phyloP scores from a whole-genome alignment of 2,329 filamentous ascomycete species.

The Thelonectria blattea region DNA sequence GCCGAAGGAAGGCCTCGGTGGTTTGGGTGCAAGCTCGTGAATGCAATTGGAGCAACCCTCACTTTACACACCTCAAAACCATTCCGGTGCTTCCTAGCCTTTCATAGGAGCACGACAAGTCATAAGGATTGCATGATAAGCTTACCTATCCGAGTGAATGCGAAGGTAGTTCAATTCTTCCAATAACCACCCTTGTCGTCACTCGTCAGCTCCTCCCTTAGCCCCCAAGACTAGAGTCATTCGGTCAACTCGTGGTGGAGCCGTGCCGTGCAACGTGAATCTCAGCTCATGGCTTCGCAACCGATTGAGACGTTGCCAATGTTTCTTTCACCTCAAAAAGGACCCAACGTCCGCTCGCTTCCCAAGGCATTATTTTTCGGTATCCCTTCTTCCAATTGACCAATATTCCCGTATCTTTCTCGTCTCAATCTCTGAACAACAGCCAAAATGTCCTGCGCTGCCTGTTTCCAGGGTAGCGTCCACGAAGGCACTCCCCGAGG shows the following conservation, averaged over 20 bases:
- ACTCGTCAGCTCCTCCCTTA: not conserved
- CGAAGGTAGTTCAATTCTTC: too few relatives aligned
- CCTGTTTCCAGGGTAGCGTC: conserved; percentile 55
- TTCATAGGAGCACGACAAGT: too few relatives aligned
- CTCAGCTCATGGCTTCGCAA: not conserved
- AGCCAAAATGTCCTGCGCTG: conserved; percentile 43
- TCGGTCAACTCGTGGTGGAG: not conserved
- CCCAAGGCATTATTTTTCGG: too few relatives aligned
- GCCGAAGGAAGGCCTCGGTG: too few relatives aligned
- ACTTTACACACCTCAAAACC: too few relatives aligned
- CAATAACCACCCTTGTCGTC: not conserved
- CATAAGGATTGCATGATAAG: too few relatives aligned
- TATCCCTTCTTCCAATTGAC: not conserved
- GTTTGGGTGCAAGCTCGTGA: too few relatives aligned
- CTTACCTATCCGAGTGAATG: too few relatives aligned
- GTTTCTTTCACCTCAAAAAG: not conserved
- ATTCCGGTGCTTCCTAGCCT: too few relatives aligned
- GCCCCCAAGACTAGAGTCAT: not conserved
- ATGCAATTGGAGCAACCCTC: too few relatives aligned
- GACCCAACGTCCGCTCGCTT: not conserved
- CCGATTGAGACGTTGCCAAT: not conserved
- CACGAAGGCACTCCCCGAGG: conserved; percentile 54
- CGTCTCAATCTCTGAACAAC: not conserved
- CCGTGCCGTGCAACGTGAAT: not conserved
- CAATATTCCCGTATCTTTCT: not conserved